phyloP scores from a whole-genome alignment of 495 filamentous ascomycete species.

The Neurospora sp. region DNA sequence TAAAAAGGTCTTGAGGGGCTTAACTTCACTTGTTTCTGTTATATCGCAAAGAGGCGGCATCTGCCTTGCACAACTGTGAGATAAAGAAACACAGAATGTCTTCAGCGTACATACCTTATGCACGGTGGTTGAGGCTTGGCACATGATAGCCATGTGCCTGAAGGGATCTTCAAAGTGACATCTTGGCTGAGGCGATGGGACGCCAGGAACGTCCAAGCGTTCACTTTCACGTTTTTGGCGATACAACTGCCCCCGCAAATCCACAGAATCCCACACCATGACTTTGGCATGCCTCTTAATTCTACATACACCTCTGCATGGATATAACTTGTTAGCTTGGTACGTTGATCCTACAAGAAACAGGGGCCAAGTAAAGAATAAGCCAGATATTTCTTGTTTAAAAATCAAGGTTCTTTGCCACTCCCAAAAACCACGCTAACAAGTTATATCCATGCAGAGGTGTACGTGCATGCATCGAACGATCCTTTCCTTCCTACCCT shows the following conservation, averaged over 20 bases:
- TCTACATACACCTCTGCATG: no score
- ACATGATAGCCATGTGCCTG: not conserved
- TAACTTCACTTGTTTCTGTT: no score
- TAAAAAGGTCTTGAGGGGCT: not conserved
- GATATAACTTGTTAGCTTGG: no score
- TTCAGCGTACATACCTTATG: not conserved
- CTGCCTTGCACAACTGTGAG: no score
- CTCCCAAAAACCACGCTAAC: no score
- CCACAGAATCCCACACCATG: not conserved
- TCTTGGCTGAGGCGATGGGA: not conserved
- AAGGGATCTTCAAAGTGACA: not conserved
- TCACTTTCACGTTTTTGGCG: not conserved
- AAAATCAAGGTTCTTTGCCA: no score
- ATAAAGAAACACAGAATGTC: not conserved
- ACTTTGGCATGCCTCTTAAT: not conserved
- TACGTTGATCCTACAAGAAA: no score
- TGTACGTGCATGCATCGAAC: not conserved
- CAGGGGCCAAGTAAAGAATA: no score
- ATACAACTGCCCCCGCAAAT: not conserved
- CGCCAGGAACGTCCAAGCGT: not conserved
- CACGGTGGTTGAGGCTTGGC: not conserved
- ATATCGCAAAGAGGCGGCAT: no score
- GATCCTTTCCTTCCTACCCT: not conserved
- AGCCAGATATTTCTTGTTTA: no score
- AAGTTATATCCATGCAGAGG: no score